Percentiles rank a stretch among this genome's conserved stretches.
Conservation (phyloP, 805 yeast species). For the Candida andamanensis region DNA sequence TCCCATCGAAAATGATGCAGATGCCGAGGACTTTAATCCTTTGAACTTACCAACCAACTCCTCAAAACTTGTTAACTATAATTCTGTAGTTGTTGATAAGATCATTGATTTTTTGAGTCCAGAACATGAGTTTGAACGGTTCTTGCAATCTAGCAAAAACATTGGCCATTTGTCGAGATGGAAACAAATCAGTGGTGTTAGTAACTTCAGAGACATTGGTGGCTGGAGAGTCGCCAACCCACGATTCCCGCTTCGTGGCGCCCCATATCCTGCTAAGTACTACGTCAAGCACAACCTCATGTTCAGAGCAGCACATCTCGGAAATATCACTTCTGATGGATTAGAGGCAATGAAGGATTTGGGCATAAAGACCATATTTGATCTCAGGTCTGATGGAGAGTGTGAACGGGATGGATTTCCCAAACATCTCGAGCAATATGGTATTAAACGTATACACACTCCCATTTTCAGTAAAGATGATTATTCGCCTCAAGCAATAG, state of each 20-base stretch:
- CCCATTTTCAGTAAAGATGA: slow-evolving; percentile 54
- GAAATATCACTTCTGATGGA: slow-evolving; percentile 50
- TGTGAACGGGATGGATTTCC: slow-evolving; percentile 43
- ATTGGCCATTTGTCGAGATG: slow-evolving; percentile 49
- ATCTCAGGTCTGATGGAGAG: slow-evolving; percentile 62
- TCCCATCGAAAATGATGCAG: slow-evolving; percentile 29
- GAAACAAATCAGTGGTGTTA: slow-evolving; percentile 60
- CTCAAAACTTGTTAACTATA: slow-evolving; percentile 52
- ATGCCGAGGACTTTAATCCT: slow-evolving; percentile 31
- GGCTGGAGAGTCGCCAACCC: slow-evolving; percentile 53
- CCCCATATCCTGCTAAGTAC: slow-evolving; percentile 15
- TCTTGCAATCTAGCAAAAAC: slow-evolving; percentile 29
- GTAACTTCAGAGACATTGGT: slow-evolving; percentile 76
- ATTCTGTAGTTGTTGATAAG: slow-evolving; percentile 43
- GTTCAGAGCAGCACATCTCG: slow-evolving; percentile 62
- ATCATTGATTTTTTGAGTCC: slow-evolving; percentile 47
- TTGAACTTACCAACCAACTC: slow-evolving; percentile 38
- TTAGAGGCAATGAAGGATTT: slow-evolving; percentile 32
- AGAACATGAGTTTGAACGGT: slow-evolving; percentile 49
- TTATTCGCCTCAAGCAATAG: slow-evolving; percentile 61
- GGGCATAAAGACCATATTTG: slow-evolving; percentile 55
- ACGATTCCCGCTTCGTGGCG: slow-evolving; percentile 12
- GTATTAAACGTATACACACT: slow-evolving; percentile 44
- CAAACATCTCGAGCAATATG: slow-evolving; percentile 29
- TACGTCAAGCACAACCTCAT: slow-evolving; percentile 50